phyloP scores from a whole-genome alignment of 2,329 filamentous ascomycete species.

The Ceratocystis ficicola region DNA sequence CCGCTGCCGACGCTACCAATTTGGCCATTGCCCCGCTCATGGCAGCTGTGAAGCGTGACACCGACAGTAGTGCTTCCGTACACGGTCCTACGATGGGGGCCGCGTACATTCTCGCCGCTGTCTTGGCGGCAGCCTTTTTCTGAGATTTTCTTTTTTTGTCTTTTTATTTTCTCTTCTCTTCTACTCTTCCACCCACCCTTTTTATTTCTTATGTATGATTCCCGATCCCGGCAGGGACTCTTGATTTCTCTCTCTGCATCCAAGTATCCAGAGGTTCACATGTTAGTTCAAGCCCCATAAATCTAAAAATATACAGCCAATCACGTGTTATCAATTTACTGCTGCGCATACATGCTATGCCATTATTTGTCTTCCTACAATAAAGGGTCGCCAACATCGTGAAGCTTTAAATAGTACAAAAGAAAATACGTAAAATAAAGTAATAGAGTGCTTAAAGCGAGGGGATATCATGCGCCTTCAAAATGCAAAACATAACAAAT shows the following conservation, averaged over 20 bases:
- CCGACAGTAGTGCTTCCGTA: background rate
- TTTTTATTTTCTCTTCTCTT: background rate
- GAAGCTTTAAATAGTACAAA: constrained; percentile 8
- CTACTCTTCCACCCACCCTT: background rate
- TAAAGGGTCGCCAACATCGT: background rate
- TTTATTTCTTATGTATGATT: constrained; percentile 3
- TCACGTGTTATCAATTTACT: background rate
- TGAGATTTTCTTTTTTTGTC: background rate
- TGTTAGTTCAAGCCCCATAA: background rate
- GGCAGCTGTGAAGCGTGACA: background rate
- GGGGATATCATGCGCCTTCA: constrained; percentile 8
- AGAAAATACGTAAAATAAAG: constrained; percentile 8
- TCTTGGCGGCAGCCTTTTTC: background rate
- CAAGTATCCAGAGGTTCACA: background rate
- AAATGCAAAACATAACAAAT: background rate
- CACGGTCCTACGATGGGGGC: background rate
- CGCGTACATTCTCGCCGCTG: background rate
- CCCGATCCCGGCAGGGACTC: background rate
- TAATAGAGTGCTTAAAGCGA: constrained; percentile 2
- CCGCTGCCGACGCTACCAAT: background rate
- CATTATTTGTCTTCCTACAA: background rate
- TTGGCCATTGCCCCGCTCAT: background rate
- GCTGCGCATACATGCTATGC: background rate
- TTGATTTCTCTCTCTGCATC: background rate
- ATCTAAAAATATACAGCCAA: constrained; percentile 3